Evolutionary conservation across 768 basidiomycete species (phyloP).

Genomic region (Mycena haematopus): DNA sequence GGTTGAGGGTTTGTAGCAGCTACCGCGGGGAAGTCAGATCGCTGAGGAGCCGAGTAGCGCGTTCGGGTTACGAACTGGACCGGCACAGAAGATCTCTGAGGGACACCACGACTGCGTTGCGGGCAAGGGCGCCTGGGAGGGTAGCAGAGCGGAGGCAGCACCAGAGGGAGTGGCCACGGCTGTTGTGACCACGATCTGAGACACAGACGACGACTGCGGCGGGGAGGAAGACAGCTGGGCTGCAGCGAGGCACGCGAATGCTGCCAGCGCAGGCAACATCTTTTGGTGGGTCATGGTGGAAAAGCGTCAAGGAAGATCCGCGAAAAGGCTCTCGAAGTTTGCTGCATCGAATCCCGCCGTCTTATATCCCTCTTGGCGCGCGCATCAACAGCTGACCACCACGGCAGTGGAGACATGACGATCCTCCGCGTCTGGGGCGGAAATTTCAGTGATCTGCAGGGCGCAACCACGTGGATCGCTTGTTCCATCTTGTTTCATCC

Average conservation of each 20-base stretch:
- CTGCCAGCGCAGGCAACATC: conserved; percentile 18
- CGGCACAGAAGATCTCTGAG: conserved; percentile 81
- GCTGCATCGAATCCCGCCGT: not conserved
- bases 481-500: too few species aligned
- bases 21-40: conserved; percentile 37
- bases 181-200: conserved; percentile 23
- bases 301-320: not conserved
- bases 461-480: too few species aligned
- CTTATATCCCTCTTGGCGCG: conserved; percentile 10
- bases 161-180: conserved; percentile 20
- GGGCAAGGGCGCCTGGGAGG: conserved; percentile 23
- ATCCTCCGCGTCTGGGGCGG: not conserved
- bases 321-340: conserved; percentile 14
- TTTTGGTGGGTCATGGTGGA: conserved; percentile 11
- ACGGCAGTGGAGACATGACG: conserved; percentile 6
- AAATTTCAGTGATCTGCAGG: not conserved
- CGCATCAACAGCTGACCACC: conserved; percentile 8
- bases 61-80: conserved; percentile 55
- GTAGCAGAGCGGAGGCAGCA: conserved; percentile 14
- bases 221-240: not conserved
- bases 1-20: conserved; percentile 86
- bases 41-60: conserved; percentile 10
- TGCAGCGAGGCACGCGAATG: conserved; percentile 6
- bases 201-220: conserved; percentile 8
- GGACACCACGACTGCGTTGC: conserved; percentile 36